These are phyloP conservation scores for Starmerella apis DNA, from an alignment of 805 yeast genomes.

Conservation along the genomic window DNA sequence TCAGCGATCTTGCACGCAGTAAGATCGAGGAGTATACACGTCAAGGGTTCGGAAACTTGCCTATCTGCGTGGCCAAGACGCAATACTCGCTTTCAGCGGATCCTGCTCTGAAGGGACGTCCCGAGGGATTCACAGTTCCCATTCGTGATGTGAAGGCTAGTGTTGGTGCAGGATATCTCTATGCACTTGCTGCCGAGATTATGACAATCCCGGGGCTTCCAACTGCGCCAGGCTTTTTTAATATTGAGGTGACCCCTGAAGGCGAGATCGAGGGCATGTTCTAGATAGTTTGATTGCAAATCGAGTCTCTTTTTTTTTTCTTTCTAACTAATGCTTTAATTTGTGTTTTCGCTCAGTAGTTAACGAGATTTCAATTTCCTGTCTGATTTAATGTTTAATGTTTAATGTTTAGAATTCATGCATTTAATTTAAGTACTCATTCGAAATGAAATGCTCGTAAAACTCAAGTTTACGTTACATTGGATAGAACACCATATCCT, in stretches of 20 bases:
- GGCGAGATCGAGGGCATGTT: conserved; percentile 93
- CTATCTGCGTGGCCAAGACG: conserved; percentile 94
- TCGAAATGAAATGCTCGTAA: too few relatives aligned
- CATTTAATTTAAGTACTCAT: too few relatives aligned
- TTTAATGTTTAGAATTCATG: too few relatives aligned
- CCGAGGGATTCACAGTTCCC: conserved; percentile 87
- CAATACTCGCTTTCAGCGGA: conserved; percentile 95
- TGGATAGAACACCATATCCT: too few relatives aligned
- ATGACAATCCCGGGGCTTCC: conserved; percentile 97
- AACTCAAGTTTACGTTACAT: too few relatives aligned
- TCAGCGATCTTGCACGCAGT: conserved; percentile 66
- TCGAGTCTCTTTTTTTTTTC: background rate
- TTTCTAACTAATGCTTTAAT: too few relatives aligned
- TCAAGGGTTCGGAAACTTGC: conserved; percentile 85
- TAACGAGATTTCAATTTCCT: too few relatives aligned
- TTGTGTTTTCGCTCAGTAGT: background rate
- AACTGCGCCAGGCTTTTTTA: conserved; percentile 93
- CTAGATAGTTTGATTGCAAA: conserved; percentile 33
- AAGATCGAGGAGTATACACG: conserved; percentile 71
- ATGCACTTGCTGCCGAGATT: conserved; percentile 93
- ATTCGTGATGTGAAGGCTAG: conserved; percentile 89
- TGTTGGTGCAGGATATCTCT: conserved; percentile 92
- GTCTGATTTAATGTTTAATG: too few relatives aligned
- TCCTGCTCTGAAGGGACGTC: conserved; percentile 86
- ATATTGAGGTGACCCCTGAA: conserved; percentile 79